A percentile compares a stretch with the other conserved stretches of the same genome.
Evolutionary conservation across 2,329 filamentous ascomycete species (phyloP).

Genomic region (Tolypocladium album): DNA sequence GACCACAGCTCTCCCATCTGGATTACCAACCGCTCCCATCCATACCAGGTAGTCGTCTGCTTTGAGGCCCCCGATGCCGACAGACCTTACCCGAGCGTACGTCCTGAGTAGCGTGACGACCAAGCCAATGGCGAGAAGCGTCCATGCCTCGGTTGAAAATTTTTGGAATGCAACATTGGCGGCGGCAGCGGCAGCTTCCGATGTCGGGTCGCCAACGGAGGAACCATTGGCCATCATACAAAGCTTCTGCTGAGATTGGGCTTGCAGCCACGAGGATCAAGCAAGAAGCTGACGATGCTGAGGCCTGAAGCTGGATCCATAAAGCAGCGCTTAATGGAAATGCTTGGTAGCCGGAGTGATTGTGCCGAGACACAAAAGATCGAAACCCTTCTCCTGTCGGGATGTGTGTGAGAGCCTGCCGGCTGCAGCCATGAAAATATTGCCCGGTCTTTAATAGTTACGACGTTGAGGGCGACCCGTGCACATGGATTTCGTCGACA

Average conservation of each 20-base stretch:
- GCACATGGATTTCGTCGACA: too few relatives aligned
- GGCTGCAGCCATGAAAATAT: neutral
- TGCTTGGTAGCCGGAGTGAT: neutral
- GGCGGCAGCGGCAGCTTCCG: conserved; percentile 11
- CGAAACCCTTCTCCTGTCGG: neutral
- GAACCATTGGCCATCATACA: neutral
- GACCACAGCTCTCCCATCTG: neutral
- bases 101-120: conserved; percentile 38
- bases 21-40: conserved; percentile 33
- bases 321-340: neutral
- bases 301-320: neutral
- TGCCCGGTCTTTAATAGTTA: neutral
- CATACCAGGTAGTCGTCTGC: conserved; percentile 50
- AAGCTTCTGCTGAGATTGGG: neutral
- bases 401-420: neutral
- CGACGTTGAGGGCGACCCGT: neutral
- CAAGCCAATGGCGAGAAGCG: conserved; percentile 38
- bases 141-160: conserved; percentile 23
- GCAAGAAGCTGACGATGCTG: neutral
- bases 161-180: conserved; percentile 11
- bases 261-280: neutral
- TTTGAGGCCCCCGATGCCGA: conserved; percentile 38
- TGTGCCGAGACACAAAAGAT: too few relatives aligned
- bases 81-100: conserved; percentile 33
- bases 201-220: conserved; percentile 5